phyloP scores from a whole-genome alignment of 2,329 filamentous ascomycete species.

The Arthrobotrys iridis region DNA sequence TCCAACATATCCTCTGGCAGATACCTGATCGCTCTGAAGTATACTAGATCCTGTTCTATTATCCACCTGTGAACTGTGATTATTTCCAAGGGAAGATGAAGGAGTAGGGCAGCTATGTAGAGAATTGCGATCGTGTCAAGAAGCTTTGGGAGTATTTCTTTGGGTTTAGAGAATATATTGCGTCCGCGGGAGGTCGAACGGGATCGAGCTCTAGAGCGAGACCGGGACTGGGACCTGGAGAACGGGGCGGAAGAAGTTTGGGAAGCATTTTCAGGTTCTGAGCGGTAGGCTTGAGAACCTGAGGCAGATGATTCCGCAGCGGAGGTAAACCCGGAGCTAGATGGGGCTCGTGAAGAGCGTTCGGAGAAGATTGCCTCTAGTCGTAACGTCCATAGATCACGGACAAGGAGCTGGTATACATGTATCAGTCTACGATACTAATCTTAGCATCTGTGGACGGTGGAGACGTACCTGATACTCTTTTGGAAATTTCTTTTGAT shows the following conservation, averaged over 20 bases:
- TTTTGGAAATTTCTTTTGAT: slow-evolving; percentile 71
- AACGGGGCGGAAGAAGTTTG: slow-evolving; percentile 13
- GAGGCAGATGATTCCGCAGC: slow-evolving; percentile 59
- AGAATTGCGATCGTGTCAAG: slow-evolving; percentile 80
- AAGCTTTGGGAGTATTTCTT: slow-evolving; percentile 69
- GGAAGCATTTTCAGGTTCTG: slow-evolving; percentile 18
- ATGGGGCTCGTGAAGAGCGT: slow-evolving; percentile 36
- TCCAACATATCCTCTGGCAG: slow-evolving; percentile 74
- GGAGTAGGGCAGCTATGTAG: slow-evolving; percentile 79
- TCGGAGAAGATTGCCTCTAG: slow-evolving; percentile 67
- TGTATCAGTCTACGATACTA: too few species aligned
- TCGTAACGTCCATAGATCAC: slow-evolving; percentile 85
- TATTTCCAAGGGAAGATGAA: slow-evolving; percentile 79
- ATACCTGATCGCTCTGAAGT: slow-evolving; percentile 71
- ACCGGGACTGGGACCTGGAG: slow-evolving; percentile 10
- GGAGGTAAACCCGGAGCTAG: slow-evolving; percentile 43
- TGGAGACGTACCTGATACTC: slow-evolving; percentile 73
- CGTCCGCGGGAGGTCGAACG: slow-evolving; percentile 61
- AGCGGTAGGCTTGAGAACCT: slow-evolving; percentile 34
- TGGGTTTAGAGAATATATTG: slow-evolving; percentile 59
- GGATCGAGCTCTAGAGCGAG: slow-evolving; percentile 35
- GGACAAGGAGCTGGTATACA: slow-evolving; percentile 67
- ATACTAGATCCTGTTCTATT: slow-evolving; percentile 74
- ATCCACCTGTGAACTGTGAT: slow-evolving; percentile 78
- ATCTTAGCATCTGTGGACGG: slow-evolving; percentile 37